Evolutionary conservation across 345 rosid genomes (phyloP).

Genomic region (Draba incana): DNA sequence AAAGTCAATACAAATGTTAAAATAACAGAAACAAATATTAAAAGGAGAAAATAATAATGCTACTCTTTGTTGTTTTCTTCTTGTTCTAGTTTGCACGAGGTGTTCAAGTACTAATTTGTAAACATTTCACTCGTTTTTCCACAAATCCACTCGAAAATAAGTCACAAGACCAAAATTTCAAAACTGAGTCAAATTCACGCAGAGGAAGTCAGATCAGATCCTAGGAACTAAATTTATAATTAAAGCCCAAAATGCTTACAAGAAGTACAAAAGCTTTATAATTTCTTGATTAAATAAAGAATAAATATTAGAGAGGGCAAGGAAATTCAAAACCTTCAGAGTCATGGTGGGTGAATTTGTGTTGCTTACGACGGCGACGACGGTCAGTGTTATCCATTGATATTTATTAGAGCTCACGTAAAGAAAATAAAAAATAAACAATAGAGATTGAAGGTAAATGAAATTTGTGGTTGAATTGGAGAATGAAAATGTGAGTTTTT

Average conservation of each 20-base stretch:
- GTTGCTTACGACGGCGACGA: conserved; percentile 38
- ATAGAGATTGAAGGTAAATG: not conserved
- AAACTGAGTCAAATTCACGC: not conserved
- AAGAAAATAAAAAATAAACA: not conserved
- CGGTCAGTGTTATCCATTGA: conserved; percentile 38
- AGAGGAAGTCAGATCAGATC: not conserved
- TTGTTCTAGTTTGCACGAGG: not conserved
- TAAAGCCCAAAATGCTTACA: not conserved
- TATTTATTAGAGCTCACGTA: not conserved
- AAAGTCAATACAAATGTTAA: not conserved
- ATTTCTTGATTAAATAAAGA: not conserved
- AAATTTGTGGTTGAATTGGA: conserved; percentile 10
- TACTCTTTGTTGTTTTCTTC: not conserved
- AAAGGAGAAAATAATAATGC: not conserved
- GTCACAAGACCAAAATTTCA: not conserved
- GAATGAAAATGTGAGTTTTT: conserved; percentile 32
- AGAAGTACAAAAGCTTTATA: conserved; percentile 15
- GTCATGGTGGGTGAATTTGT: conserved; percentile 27
- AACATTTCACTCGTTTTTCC: conserved; percentile 9
- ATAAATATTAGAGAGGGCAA: not conserved
- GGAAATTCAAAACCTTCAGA: conserved; percentile 34
- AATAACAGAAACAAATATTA: not conserved
- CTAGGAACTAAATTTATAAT: not conserved
- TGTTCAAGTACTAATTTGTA: conserved; percentile 2
- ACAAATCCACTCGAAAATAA: not conserved